Evolutionary conservation across 352 stramenopile genomes (phyloP).

Genomic region (Globisporangium carolinianum): DNA sequence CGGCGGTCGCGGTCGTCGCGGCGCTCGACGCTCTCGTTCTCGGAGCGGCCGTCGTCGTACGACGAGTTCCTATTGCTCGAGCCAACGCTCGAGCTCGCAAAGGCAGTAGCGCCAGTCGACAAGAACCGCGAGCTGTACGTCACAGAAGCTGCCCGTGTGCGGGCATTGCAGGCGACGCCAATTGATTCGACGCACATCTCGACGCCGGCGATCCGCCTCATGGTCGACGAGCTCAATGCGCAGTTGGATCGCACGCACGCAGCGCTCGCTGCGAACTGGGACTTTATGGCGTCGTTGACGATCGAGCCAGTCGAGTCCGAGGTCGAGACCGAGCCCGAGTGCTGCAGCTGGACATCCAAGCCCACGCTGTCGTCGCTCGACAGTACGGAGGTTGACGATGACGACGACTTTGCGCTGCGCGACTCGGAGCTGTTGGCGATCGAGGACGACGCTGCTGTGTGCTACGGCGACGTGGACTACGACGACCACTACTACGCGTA

Average conservation of each 20-base stretch:
- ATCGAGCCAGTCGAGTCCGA: neutral
- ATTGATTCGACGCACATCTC: slow-evolving; percentile 5
- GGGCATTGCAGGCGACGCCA: slow-evolving; percentile 4
- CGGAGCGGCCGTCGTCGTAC: slow-evolving; percentile 8
- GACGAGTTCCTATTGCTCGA: slow-evolving; percentile 12
- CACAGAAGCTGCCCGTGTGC: slow-evolving; percentile 5
- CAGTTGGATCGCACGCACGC: slow-evolving; percentile 8
- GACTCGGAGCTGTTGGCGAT: slow-evolving; percentile 7
- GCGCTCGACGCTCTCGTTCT: slow-evolving; percentile 7
- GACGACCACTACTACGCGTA: slow-evolving; percentile 16
- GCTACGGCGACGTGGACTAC: slow-evolving; percentile 10
- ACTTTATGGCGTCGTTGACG: slow-evolving; percentile 10
- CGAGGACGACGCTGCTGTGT: neutral
- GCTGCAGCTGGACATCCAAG: neutral
- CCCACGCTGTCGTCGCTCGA: slow-evolving; percentile 1
- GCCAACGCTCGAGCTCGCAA: slow-evolving; percentile 2
- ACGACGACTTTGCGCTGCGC: neutral
- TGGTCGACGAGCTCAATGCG: slow-evolving; percentile 15
- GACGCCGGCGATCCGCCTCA: slow-evolving; percentile 12
- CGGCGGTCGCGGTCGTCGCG: slow-evolving; percentile 1
- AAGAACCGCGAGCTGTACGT: slow-evolving; percentile 6
- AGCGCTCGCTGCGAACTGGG: slow-evolving; percentile 10
- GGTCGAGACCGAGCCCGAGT: neutral
- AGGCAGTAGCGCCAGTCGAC: neutral
- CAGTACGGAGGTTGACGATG: slow-evolving; percentile 1